Percentiles rank a stretch among this genome's conserved stretches.
Conservation (phyloP, 2,329 filamentous ascomycete genomes). For the Blumeria hordei region DNA sequence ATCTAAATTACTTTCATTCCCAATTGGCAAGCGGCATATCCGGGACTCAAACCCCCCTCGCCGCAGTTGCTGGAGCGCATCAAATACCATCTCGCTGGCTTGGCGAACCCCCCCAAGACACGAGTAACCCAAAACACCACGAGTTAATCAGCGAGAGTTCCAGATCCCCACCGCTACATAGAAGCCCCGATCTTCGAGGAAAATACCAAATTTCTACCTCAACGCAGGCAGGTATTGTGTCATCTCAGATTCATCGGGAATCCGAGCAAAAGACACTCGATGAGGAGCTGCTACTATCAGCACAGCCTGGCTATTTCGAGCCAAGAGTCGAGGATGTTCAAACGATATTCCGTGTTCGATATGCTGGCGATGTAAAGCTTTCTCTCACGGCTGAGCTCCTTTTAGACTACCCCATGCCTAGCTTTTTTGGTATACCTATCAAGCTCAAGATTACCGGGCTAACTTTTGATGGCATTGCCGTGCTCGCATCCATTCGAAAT, state of each 20-base stretch:
- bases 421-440: conserved; percentile 85
- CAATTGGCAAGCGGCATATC: conserved; percentile 48
- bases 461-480: conserved; percentile 83
- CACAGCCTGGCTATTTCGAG: conserved; percentile 37
- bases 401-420: conserved; percentile 94
- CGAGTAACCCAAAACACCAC: conserved; percentile 3
- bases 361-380: conserved; percentile 67
- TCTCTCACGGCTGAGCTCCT: conserved; percentile 86
- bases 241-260: too few species aligned
- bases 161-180: conserved; percentile 15
- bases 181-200: conserved; percentile 21
- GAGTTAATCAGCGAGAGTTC: conserved; percentile 14
- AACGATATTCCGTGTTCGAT: conserved; percentile 73
- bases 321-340: conserved; percentile 70
- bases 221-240: too few species aligned
- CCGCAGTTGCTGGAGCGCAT: conserved; percentile 52
- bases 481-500: conserved; percentile 74
- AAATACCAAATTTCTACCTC: conserved; percentile 26
- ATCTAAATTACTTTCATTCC: conserved; percentile 62
- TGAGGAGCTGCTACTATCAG: conserved; percentile 14
- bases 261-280: conserved; percentile 8
- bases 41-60: conserved; percentile 55
- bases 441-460: conserved; percentile 88
- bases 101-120: conserved; percentile 18
- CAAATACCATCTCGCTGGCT: conserved; percentile 18